Base-by-base conservation (phyloP, 2,329 filamentous ascomycete species). In the Lachnellula hyalina region DNA sequence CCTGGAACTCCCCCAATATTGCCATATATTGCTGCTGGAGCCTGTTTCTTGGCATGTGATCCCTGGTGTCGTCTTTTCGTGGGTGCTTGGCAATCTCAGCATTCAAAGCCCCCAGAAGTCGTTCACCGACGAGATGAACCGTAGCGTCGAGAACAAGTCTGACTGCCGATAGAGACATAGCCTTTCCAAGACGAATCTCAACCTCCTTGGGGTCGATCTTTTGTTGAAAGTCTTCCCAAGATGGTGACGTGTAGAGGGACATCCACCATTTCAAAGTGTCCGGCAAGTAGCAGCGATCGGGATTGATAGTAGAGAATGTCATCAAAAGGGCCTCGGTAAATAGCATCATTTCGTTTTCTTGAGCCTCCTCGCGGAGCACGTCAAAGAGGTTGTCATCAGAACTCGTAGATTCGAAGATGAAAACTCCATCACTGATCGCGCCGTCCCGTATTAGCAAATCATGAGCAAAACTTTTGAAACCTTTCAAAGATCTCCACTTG, bases 401-500 rank as follows among this genome's bases (percentile, higher is more conserved):
- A 15, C 41, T 32, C 4, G 42, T 36, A 5, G 54, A 36, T 21
- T 59, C 54, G 51, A 61, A 59, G 14, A 61, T 54, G 23, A 50
- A 61, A 23, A 61, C 42, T 17, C 46, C 38, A 19, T 25, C 25
- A 5, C 25, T 25, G 25, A 25, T 25, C 3, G 23, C 44, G 11
- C 50, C 38, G 23, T 56, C 56, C 14, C 35, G 38, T n/a, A 38
- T 17, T 1, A 61, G 38, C 25, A 61, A 46, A 23, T 55, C 46
- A 15, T 51, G 53, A 11, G 54, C 53, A 35, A 57, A 57, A 17
- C 47, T 42, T 12, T 52, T 59, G 51, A 61, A 61, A 4, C 44
- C 54, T 48, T 52, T 50, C 5, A 61, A 53, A 6, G 54, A 56
- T n/a, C 54, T 55, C 54, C 57, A 61, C 41, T 57, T 61, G 17